These are phyloP conservation scores for Cyphellophora europaea DNA, from an alignment of 2,329 filamentous ascomycete species.

Conservation along the genomic window DNA sequence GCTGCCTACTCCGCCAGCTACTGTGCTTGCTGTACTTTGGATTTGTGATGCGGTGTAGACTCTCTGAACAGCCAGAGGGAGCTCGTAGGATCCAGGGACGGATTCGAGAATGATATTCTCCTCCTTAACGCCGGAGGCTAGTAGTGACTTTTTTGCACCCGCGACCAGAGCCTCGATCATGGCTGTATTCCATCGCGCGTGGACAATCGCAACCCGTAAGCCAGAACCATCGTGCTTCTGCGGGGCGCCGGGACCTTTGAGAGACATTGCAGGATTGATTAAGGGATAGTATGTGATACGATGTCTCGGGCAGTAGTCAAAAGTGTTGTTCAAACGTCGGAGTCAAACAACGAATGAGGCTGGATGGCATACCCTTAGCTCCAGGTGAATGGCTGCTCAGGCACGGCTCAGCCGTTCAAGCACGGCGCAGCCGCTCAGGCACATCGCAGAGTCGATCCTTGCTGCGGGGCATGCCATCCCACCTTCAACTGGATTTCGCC, in stretches of 20 bases:
- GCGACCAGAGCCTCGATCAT: constrained; percentile 80
- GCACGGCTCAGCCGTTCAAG: too few relatives aligned
- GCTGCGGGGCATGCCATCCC: too few relatives aligned
- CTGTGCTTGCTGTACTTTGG: constrained; percentile 49
- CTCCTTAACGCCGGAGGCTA: constrained; percentile 70
- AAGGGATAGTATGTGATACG: not conserved
- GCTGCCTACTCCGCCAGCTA: constrained; percentile 26
- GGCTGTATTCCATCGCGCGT: constrained; percentile 86
- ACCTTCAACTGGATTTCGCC: too few relatives aligned
- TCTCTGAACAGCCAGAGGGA: constrained; percentile 83
- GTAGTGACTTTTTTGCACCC: constrained; percentile 70
- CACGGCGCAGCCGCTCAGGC: too few relatives aligned
- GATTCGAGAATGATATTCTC: constrained; percentile 83
- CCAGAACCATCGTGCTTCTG: constrained; percentile 53
- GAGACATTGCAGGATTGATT: constrained; percentile 21
- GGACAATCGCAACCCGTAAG: constrained; percentile 87
- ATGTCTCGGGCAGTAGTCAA: too few relatives aligned
- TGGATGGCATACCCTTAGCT: too few relatives aligned
- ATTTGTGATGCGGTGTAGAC: constrained; percentile 80
- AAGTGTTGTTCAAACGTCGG: too few relatives aligned
- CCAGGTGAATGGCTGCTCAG: too few relatives aligned
- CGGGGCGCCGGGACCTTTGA: constrained; percentile 56
- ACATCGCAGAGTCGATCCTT: too few relatives aligned
- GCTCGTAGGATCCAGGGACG: constrained; percentile 89
- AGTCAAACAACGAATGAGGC: too few relatives aligned